Evolutionary conservation across 108 stramenopile genomes (phyloP).

Genomic region (Pseudonitzschia delicatissima): DNA sequence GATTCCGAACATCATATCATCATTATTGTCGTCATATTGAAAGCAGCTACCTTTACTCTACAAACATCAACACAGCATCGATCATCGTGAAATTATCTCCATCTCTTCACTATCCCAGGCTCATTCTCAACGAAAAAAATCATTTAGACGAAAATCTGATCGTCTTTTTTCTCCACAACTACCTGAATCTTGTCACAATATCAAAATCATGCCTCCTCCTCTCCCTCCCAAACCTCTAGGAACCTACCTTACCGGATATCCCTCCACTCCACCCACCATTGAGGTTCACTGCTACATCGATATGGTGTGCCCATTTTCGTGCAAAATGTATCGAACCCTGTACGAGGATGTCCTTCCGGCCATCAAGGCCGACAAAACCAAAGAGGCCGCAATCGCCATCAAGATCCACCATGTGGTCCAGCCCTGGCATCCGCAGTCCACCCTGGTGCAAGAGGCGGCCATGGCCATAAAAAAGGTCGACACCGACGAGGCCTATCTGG

Average conservation of each 20-base stretch:
- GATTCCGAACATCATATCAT: too few species aligned
- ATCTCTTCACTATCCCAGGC: too few species aligned
- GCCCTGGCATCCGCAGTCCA: constrained; percentile 41
- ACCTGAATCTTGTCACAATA: too few species aligned
- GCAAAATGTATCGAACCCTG: constrained; percentile 35
- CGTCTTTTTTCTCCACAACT: too few species aligned
- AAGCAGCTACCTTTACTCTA: too few species aligned
- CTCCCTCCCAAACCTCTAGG: neutral
- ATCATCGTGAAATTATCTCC: too few species aligned
- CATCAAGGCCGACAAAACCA: neutral
- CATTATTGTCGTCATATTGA: too few species aligned
- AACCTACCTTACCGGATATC: neutral
- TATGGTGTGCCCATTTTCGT: constrained; percentile 34
- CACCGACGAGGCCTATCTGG: constrained; percentile 1
- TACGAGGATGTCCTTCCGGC: constrained; percentile 14
- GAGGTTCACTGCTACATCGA: constrained; percentile 34
- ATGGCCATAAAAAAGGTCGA: constrained; percentile 13
- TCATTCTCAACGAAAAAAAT: too few species aligned
- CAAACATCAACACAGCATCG: too few species aligned
- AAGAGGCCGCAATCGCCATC: constrained; percentile 3
- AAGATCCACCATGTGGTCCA: constrained; percentile 34
- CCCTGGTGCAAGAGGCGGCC: constrained; percentile 32
- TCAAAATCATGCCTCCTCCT: neutral
- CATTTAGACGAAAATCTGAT: too few species aligned
- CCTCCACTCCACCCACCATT: neutral